Percentiles rank a stretch among this genome's conserved stretches.
phyloP scores from a whole-genome alignment of 1,139 yeast species.

The Arxiozyma heterogenica region DNA sequence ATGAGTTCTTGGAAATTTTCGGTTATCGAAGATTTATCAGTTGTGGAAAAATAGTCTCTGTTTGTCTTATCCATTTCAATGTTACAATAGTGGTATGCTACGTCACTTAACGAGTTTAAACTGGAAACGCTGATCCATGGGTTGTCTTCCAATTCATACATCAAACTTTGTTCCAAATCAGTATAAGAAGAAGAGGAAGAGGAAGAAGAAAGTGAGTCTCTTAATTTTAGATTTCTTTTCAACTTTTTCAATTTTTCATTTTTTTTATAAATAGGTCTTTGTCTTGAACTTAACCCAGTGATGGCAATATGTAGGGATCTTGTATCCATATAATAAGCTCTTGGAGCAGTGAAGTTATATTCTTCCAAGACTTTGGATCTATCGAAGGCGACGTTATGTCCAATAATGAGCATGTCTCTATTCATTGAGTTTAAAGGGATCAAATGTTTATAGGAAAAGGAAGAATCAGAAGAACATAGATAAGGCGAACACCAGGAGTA shows the following conservation, averaged over 20 bases:
- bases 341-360: constrained; percentile 55
- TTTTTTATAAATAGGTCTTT: constrained; percentile 70
- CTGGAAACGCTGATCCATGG: constrained; percentile 80
- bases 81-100: constrained; percentile 71
- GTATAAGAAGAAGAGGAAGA: not conserved
- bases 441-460: constrained; percentile 39
- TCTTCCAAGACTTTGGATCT: constrained; percentile 81
- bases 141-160: constrained; percentile 29
- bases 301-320: constrained; percentile 89
- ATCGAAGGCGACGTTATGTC: constrained; percentile 88
- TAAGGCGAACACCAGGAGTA: constrained; percentile 93
- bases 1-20: constrained; percentile 53
- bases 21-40: constrained; percentile 47
- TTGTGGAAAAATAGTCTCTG: constrained; percentile 55
- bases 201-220: not conserved
- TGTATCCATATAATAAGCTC: constrained; percentile 78
- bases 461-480: constrained; percentile 33
- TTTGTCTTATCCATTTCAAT: constrained; percentile 55
- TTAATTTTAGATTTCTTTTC: constrained; percentile 15
- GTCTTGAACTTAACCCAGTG: constrained; percentile 89
- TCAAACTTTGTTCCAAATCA: constrained; percentile 9
- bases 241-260: constrained; percentile 40
- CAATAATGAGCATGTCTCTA: constrained; percentile 56
- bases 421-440: constrained; percentile 51
- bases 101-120: constrained; percentile 72